Conservation (phyloP, 2,329 filamentous ascomycete species). For the Fusarium praegraminearum region DNA sequence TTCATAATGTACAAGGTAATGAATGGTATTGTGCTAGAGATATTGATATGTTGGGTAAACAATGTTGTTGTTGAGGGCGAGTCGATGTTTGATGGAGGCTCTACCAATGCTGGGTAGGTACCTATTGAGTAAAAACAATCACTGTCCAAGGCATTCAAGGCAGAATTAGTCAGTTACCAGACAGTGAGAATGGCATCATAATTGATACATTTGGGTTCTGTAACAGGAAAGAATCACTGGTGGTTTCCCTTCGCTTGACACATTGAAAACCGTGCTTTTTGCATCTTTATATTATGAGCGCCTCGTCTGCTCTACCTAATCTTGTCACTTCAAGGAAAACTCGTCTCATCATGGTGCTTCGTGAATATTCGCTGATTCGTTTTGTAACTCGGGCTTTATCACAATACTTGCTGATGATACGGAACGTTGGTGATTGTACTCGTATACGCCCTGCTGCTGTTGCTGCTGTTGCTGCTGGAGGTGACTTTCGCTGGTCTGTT, state of each 20-base stretch:
- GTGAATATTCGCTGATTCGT: conserved; percentile 1
- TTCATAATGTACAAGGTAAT: conserved; percentile 6
- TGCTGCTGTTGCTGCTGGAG: neutral
- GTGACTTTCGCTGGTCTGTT: neutral
- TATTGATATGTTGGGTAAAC: neutral
- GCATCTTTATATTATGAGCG: neutral
- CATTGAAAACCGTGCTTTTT: neutral
- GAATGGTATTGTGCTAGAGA: neutral
- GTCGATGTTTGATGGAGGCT: neutral
- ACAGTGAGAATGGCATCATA: neutral
- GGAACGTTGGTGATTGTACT: neutral
- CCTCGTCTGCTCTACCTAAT: neutral
- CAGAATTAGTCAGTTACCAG: neutral
- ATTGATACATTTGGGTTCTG: neutral
- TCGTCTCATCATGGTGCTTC: conserved; percentile 3
- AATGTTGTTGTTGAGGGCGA: neutral
- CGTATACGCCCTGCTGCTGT: neutral
- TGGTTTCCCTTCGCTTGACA: neutral
- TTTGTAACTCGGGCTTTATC: conserved; percentile 2
- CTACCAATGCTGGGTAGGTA: fast-evolving
- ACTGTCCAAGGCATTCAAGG: neutral
- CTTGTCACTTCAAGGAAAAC: neutral
- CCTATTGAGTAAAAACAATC: neutral
- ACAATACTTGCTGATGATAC: neutral
- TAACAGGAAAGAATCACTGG: neutral